Base-by-base conservation (phyloP, 495 filamentous ascomycete genomes). In the Penicillium fimorum region DNA sequence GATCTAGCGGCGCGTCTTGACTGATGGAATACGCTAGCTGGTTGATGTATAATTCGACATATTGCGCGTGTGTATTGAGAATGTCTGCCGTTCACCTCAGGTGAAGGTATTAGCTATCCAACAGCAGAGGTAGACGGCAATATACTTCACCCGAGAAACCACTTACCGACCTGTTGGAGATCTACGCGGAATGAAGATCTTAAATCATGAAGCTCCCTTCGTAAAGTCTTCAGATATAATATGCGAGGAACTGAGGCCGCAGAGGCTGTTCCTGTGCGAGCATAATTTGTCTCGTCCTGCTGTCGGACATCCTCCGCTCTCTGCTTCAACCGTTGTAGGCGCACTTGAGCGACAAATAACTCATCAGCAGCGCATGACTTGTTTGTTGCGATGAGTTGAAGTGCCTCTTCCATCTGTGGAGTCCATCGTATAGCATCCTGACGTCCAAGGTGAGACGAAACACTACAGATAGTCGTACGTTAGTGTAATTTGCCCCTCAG, bases 31-130 rank as follows among this genome's bases (percentile, higher is more conserved):
- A 68, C 13, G 58, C 57, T 38, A 65, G 48, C 8, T 73, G 64
- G 42, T 72, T 68, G 22, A 74, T 75, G 46, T 68, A 73, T n/a
- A 76, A 47, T 30, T 72, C 69, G 40, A 72, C 63, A 40, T 75
- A 71, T 50, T 73, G 64, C 9, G 57, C 52, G 43, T 74, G 65
- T 33, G 64, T 51, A 45, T 59, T 64, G 15, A 75, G 62, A 17
- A 65, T 70, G 17, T 63, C 67, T 70, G 42, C 24, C 51, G 44
- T 27, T 47, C 10, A 12, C 25, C 43, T 25, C 44, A 41, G 18
- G 32, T 15, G 32, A 55, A 46, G 35, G 6, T 60, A 47, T 51
- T 35, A 55, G 33, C 43, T 41, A 50, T 59, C 46, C 22, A 22
- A 2, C 18, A 18, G 17, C 13, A 2, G 6, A 33, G 20, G 17